Evolutionary conservation across 1,139 yeast species (phyloP).

Genomic region (Hemisphaericaspora subhashii): DNA sequence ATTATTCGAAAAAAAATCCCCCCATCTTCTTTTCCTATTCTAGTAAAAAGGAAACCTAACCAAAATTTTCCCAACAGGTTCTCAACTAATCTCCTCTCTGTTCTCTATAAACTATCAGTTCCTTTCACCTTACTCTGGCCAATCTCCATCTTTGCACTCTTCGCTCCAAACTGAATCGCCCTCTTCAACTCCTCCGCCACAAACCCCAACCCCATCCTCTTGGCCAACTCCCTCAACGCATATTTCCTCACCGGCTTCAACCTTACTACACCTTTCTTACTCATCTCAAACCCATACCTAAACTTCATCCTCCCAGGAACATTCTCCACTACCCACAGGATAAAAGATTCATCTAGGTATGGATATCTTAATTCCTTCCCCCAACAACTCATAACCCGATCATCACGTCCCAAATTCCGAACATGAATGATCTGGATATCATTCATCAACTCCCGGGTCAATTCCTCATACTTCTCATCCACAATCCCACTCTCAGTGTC

Average conservation of each 20-base stretch:
- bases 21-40: too few relatives aligned
- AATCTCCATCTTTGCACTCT: conserved; percentile 86
- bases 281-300: conserved; percentile 31
- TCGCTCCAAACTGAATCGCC: conserved; percentile 96
- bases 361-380: conserved; percentile 93
- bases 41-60: too few relatives aligned
- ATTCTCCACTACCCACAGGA: conserved; percentile 47
- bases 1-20: too few relatives aligned
- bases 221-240: conserved; percentile 65
- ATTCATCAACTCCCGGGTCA: conserved; percentile 52
- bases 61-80: too few relatives aligned
- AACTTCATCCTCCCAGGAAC: conserved; percentile 57
- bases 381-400: conserved; percentile 80
- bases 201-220: conserved; percentile 45
- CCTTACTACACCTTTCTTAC: conserved; percentile 25
- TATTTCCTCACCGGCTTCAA: conserved; percentile 52
- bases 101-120: conserved; percentile 39
- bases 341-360: conserved; percentile 66
- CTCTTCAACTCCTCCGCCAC: conserved; percentile 81
- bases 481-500: conserved; percentile 20
- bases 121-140: conserved; percentile 70
- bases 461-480: conserved; percentile 20
- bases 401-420: conserved; percentile 88
- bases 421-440: conserved; percentile 75
- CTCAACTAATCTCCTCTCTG: too few relatives aligned